Percentiles rank a stretch among this genome's conserved stretches.
Evolutionary conservation across 768 basidiomycete genomes (phyloP).

Genomic region (Termitomyces sp.): DNA sequence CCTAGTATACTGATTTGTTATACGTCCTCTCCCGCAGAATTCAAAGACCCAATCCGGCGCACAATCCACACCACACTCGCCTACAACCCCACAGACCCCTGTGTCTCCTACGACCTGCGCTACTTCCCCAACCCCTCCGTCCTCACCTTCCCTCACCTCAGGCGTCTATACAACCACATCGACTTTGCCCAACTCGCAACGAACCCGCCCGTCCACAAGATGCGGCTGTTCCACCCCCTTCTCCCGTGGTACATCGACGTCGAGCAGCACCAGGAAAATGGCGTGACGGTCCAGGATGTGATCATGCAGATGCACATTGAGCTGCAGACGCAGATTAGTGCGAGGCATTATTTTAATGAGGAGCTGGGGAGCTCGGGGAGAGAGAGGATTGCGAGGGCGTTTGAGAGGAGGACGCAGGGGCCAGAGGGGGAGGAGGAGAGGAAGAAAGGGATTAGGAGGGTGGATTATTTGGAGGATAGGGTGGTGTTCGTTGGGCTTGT

Average conservation of each 20-base stretch:
- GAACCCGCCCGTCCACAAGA: conserved; percentile 40
- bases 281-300: conserved; percentile 58
- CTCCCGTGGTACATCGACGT: conserved; percentile 72
- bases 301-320: conserved; percentile 41
- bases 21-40: too few species aligned
- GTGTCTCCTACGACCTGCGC: too few species aligned
- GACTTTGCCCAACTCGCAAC: conserved; percentile 57
- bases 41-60: too few species aligned
- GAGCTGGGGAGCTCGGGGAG: conserved; percentile 35
- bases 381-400: conserved; percentile 42
- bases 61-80: too few species aligned
- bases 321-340: conserved; percentile 41
- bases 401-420: conserved; percentile 40
- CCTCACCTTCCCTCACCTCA: too few species aligned
- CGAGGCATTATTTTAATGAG: conserved; percentile 57
- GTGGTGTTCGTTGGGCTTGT: conserved; percentile 50
- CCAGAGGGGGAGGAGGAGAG: conserved; percentile 27
- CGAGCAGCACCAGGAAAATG: conserved; percentile 36
- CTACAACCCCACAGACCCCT: too few species aligned
- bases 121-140: too few species aligned
- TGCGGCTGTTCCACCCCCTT: conserved; percentile 54
- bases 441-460: conserved; percentile 43
- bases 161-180: conserved; percentile 24
- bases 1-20: too few species aligned
- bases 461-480: conserved; percentile 59